phyloP scores from a whole-genome alignment of 2,329 filamentous ascomycete species.

The Endocalyx cinctus region DNA sequence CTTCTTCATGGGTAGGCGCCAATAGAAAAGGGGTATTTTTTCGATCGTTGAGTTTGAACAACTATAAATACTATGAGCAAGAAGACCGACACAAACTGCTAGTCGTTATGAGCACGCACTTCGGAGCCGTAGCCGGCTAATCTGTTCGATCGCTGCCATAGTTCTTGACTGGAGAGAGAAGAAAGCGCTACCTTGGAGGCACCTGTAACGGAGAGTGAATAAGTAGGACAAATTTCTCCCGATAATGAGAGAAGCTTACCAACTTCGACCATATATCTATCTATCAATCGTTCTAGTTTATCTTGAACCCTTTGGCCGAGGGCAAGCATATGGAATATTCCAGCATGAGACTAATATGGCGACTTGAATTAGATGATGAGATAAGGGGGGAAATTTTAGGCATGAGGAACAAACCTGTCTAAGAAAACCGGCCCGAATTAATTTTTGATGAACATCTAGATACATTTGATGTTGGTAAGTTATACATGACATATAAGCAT shows the following conservation, averaged over 20 bases:
- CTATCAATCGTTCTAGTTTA: slow-evolving; percentile 80
- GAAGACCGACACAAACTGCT: slow-evolving; percentile 1
- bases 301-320: slow-evolving; percentile 81
- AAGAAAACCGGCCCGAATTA: slow-evolving; percentile 68
- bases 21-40: slow-evolving; percentile 71
- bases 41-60: slow-evolving; percentile 77
- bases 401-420: slow-evolving; percentile 55
- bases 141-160: slow-evolving; percentile 83
- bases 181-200: slow-evolving; percentile 63
- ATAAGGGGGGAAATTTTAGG: slow-evolving; percentile 2
- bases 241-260: slow-evolving; percentile 44
- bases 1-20: slow-evolving; percentile 92
- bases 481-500: not conserved
- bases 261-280: slow-evolving; percentile 79
- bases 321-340: slow-evolving; percentile 88
- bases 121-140: slow-evolving; percentile 69
- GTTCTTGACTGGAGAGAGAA: slow-evolving; percentile 74
- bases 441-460: slow-evolving; percentile 61
- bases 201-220: slow-evolving; percentile 9
- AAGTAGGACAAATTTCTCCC: not conserved
- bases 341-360: slow-evolving; percentile 70
- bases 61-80: slow-evolving; percentile 40
- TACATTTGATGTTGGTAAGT: too few species aligned
- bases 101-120: slow-evolving; percentile 50
- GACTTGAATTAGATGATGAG: not conserved